These are phyloP conservation scores for Cladobotryum protrusum DNA, from an alignment of 2,329 filamentous ascomycete species.

Conservation along the genomic window DNA sequence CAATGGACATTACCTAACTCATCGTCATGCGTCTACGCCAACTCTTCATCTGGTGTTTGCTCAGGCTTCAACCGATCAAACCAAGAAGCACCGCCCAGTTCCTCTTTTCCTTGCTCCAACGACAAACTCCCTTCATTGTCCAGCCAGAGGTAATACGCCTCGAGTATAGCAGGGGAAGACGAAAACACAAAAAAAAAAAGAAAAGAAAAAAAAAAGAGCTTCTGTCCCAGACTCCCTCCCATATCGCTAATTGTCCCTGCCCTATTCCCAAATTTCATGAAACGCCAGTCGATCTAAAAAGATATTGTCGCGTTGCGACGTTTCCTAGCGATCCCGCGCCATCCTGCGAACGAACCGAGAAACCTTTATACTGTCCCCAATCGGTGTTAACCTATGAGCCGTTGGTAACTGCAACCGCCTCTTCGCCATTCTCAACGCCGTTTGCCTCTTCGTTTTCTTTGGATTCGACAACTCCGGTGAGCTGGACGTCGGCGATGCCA, in stretches of 20 bases:
- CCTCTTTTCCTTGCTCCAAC: too few species aligned
- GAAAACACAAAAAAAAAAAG: background rate
- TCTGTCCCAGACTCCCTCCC: background rate
- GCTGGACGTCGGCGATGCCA: constrained; percentile 40
- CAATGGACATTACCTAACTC: background rate
- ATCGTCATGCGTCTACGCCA: background rate
- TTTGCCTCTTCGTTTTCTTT: constrained; percentile 17
- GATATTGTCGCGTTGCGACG: too few species aligned
- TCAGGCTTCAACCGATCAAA: too few species aligned
- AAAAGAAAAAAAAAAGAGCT: background rate
- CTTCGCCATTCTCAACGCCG: constrained; percentile 13
- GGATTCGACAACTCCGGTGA: constrained; percentile 28
- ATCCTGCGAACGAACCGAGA: background rate
- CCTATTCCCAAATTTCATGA: background rate
- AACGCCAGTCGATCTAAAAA: background rate
- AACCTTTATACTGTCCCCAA: background rate
- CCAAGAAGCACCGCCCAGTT: too few species aligned
- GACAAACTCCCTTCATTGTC: background rate
- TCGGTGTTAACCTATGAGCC: background rate
- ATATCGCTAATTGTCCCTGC: background rate
- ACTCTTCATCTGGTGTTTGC: background rate
- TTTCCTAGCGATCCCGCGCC: background rate
- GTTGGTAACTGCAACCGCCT: background rate
- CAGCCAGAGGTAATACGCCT: background rate
- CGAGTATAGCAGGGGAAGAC: too few species aligned